phyloP scores from a whole-genome alignment of 2,329 filamentous ascomycete species.

The Penicillium sp. region DNA sequence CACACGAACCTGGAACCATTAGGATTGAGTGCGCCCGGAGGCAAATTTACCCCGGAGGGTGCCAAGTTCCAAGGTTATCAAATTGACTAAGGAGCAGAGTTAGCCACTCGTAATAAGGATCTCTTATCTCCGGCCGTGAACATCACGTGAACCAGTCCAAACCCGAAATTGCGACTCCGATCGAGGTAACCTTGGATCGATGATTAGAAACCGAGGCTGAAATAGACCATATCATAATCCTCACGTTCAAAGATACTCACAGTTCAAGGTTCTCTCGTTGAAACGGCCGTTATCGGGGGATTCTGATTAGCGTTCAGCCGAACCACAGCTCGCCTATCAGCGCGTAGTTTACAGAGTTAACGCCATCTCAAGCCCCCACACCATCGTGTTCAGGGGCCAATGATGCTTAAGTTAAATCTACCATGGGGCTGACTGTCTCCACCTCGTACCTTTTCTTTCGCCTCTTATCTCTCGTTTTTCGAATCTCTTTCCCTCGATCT shows the following conservation, averaged over 20 bases:
- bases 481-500: background rate
- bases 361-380: background rate
- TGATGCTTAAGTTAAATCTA: constrained; percentile 4
- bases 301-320: constrained; percentile 3
- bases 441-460: constrained; percentile 16
- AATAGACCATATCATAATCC: background rate
- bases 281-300: constrained; percentile 2
- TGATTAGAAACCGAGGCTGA: background rate
- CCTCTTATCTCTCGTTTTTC: constrained; percentile 1
- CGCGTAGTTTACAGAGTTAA: background rate
- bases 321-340: background rate
- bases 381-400: constrained; percentile 3
- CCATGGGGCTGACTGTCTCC: constrained; percentile 11
- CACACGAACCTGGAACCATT: too few relatives aligned
- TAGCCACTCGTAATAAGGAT: background rate
- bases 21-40: background rate
- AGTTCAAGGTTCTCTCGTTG: background rate
- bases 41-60: background rate
- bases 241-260: background rate
- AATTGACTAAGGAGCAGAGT: background rate
- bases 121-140: background rate
- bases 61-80: background rate
- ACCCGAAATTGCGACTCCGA: background rate
- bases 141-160: background rate
- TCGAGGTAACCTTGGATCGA: background rate